Evolutionary conservation across 2,329 filamentous ascomycete species (phyloP).

Genomic region (Gnomoniopsis smithogilvyi): DNA sequence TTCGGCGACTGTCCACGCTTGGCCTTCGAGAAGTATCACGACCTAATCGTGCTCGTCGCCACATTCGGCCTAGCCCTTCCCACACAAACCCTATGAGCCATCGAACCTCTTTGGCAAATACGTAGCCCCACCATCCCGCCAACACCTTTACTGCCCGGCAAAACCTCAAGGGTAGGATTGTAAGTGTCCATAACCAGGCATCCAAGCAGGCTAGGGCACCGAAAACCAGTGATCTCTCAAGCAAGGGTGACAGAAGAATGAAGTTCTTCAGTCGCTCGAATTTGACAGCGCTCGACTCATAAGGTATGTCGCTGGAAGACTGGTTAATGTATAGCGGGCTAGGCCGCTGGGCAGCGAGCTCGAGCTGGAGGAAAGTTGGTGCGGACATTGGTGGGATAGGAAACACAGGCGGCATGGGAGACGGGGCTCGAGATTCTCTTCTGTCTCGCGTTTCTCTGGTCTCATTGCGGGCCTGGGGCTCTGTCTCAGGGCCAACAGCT

Average conservation of each 20-base stretch:
- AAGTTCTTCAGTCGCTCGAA: conserved; percentile 91
- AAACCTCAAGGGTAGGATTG: conserved; percentile 88
- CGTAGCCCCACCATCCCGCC: conserved; percentile 71
- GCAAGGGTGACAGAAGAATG: conserved; percentile 71
- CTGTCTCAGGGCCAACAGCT: background rate
- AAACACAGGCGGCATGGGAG: conserved; percentile 52
- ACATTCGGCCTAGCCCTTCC: conserved; percentile 74
- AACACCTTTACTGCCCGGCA: conserved; percentile 75
- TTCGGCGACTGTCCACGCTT: conserved; percentile 23
- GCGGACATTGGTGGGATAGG: conserved; percentile 65
- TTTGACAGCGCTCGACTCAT: conserved; percentile 90
- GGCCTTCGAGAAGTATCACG: conserved; percentile 29
- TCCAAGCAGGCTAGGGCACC: conserved; percentile 89
- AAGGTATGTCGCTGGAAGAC: conserved; percentile 61
- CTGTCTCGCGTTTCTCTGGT: conserved; percentile 24
- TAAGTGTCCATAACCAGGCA: conserved; percentile 95
- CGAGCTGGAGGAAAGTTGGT: conserved; percentile 62
- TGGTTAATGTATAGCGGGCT: conserved; percentile 65
- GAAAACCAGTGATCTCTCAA: conserved; percentile 84
- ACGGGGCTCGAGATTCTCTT: conserved; percentile 28
- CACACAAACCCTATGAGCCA: conserved; percentile 77
- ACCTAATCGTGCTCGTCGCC: conserved; percentile 57
- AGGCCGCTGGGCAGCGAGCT: conserved; percentile 59
- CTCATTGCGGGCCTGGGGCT: background rate
- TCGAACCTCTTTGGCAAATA: conserved; percentile 66